Evolutionary conservation across 2,329 filamentous ascomycete genomes (phyloP).

Genomic region (Celoporthe dispersa): DNA sequence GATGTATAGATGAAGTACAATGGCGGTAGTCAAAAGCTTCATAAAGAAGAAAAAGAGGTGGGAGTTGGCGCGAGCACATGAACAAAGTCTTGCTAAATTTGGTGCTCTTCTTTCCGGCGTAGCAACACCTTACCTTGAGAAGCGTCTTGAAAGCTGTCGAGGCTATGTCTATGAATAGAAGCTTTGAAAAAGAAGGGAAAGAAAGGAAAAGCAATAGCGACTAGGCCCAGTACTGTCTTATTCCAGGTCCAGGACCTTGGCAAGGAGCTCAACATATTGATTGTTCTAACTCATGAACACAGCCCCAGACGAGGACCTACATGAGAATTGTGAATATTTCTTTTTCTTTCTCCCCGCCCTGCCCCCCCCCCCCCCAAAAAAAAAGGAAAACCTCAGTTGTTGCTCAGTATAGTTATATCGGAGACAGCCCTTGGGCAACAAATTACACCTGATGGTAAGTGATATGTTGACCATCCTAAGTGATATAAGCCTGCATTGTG

Average conservation of each 20-base stretch:
- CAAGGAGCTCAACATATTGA: background rate
- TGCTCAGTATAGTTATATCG: too few relatives aligned
- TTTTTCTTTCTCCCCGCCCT: too few relatives aligned
- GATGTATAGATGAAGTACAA: constrained; percentile 10
- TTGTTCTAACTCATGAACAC: background rate
- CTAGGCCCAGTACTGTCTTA: background rate
- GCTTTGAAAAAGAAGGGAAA: background rate
- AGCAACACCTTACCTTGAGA: background rate
- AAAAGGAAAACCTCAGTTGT: too few relatives aligned
- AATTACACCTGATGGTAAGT: too few relatives aligned
- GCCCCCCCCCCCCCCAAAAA: too few relatives aligned
- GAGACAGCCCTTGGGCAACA: too few relatives aligned
- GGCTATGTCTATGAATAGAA: background rate
- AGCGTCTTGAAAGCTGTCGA: background rate
- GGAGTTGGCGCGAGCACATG: background rate
- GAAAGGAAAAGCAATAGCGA: background rate
- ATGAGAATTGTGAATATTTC: background rate
- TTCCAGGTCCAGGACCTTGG: background rate
- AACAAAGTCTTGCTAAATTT: background rate
- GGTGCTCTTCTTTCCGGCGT: background rate
- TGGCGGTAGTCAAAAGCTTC: background rate
- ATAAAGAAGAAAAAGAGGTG: background rate
- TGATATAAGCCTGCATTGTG: background rate
- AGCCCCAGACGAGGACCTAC: background rate
- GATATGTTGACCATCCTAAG: background rate